phyloP scores from a whole-genome alignment of 129 eudicot genomes.

The Logfia minima region DNA sequence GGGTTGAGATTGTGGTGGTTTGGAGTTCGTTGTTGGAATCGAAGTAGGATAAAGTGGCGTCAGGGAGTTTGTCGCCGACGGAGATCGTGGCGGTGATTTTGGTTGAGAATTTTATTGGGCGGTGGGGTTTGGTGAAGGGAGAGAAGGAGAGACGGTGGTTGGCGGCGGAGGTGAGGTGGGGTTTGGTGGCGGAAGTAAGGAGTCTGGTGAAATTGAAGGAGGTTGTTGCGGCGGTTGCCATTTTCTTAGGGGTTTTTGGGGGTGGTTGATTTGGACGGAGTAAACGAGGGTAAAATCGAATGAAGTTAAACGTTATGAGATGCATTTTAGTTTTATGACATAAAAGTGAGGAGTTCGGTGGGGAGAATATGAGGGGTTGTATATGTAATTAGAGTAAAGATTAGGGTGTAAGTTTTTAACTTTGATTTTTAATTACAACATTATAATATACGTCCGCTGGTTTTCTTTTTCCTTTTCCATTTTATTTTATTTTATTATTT shows the following conservation, averaged over 20 bases:
- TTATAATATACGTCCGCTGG: neutral
- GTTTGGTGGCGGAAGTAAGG: slow-evolving; percentile 37
- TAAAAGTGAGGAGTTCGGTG: neutral
- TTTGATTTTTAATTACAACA: neutral
- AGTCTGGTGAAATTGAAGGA: slow-evolving; percentile 47
- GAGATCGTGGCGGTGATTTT: slow-evolving; percentile 70
- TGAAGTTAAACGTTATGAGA: neutral
- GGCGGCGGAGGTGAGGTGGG: slow-evolving; percentile 40
- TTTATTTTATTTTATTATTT: too few species aligned
- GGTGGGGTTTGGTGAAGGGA: slow-evolving; percentile 24
- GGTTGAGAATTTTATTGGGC: slow-evolving; percentile 43
- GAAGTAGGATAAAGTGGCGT: slow-evolving; percentile 75
- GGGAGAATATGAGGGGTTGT: neutral
- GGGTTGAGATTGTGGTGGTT: slow-evolving; percentile 70
- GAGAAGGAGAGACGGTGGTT: slow-evolving; percentile 33
- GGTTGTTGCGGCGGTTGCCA: slow-evolving; percentile 39
- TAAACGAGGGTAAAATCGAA: neutral
- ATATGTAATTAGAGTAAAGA: neutral
- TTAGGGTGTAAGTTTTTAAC: neutral
- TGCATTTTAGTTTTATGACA: neutral
- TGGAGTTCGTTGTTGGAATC: slow-evolving; percentile 68
- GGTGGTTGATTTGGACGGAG: slow-evolving; percentile 25
- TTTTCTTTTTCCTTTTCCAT: too few species aligned
- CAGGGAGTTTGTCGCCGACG: slow-evolving; percentile 84
- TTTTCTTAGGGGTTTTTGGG: slow-evolving; percentile 14